Conservation (phyloP, 2,329 filamentous ascomycete species). For the Gnomoniopsis sp. region DNA sequence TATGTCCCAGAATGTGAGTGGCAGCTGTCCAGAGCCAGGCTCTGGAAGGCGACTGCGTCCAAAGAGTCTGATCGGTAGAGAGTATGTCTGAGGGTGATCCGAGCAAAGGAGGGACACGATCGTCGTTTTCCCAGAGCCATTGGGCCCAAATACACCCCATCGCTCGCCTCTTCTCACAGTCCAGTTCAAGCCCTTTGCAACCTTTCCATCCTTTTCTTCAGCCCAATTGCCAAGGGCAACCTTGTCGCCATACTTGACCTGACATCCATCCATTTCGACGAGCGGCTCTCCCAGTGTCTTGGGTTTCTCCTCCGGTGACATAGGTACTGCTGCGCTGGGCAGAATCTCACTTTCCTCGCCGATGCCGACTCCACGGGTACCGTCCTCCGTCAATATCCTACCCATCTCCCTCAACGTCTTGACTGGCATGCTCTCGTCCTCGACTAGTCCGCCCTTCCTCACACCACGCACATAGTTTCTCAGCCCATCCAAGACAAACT, state of each 20-base stretch:
- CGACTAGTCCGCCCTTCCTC: conserved; percentile 37
- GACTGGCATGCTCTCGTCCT: conserved; percentile 47
- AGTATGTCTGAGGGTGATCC: conserved; percentile 93
- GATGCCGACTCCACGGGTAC: conserved; percentile 35
- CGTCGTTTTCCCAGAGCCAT: conserved; percentile 94
- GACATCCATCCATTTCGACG: conserved; percentile 83
- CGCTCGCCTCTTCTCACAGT: conserved; percentile 77
- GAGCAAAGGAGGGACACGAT: conserved; percentile 89
- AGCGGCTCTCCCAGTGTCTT: conserved; percentile 59
- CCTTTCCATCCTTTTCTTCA: conserved; percentile 48
- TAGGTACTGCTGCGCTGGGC: conserved; percentile 3
- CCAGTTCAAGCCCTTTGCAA: conserved; percentile 71
- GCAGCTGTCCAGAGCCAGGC: conserved; percentile 59
- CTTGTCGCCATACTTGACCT: conserved; percentile 75
- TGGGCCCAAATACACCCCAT: conserved; percentile 91
- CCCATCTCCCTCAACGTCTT: conserved; percentile 49
- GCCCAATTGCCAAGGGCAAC: conserved; percentile 78
- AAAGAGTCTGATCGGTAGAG: conserved; percentile 82
- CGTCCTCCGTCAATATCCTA: conserved; percentile 38
- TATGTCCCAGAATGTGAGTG: conserved; percentile 89
- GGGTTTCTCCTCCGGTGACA: neutral
- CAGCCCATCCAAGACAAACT: conserved; percentile 55
- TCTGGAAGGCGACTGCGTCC: conserved; percentile 76
- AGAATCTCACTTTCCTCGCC: conserved; percentile 26
- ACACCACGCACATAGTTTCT: conserved; percentile 46